Conservation (phyloP, 306 rosid species). For the Trifolium dubium region DNA sequence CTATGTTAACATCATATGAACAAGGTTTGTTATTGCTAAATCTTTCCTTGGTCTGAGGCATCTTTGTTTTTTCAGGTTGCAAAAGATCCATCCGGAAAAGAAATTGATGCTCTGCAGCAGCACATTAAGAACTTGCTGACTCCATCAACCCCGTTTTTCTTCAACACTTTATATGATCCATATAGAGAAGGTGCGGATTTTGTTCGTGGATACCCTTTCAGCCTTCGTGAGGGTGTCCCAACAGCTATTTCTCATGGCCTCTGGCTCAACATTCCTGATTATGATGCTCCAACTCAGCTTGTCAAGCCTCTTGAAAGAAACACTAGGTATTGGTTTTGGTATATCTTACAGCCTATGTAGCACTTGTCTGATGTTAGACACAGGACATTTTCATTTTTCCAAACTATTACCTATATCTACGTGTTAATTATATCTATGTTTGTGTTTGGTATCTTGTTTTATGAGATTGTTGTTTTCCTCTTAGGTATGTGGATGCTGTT, state of each 20-base stretch:
- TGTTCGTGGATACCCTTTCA: conserved; percentile 88
- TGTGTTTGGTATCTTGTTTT: background rate
- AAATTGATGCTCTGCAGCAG: conserved; percentile 77
- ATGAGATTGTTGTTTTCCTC: background rate
- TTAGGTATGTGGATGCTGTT: conserved; percentile 83
- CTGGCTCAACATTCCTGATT: conserved; percentile 88
- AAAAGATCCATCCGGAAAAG: conserved; percentile 75
- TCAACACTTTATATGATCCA: conserved; percentile 85
- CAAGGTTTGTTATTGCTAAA: background rate
- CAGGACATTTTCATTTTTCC: background rate
- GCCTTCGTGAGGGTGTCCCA: conserved; percentile 76
- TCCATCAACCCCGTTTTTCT: conserved; percentile 85
- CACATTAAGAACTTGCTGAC: conserved; percentile 74
- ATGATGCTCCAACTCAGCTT: conserved; percentile 94
- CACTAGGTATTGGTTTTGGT: conserved; percentile 53
- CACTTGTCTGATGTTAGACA: background rate
- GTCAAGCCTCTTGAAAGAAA: conserved; percentile 86
- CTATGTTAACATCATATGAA: background rate
- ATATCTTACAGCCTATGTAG: background rate
- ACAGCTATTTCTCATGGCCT: conserved; percentile 86
- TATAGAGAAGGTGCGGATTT: conserved; percentile 82
- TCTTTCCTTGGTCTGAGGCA: background rate
- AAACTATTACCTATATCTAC: background rate
- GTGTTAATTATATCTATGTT: background rate
- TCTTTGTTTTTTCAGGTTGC: conserved; percentile 63